Conservation (phyloP, 441 rosid genomes). For the Eutrema salsugineum region DNA sequence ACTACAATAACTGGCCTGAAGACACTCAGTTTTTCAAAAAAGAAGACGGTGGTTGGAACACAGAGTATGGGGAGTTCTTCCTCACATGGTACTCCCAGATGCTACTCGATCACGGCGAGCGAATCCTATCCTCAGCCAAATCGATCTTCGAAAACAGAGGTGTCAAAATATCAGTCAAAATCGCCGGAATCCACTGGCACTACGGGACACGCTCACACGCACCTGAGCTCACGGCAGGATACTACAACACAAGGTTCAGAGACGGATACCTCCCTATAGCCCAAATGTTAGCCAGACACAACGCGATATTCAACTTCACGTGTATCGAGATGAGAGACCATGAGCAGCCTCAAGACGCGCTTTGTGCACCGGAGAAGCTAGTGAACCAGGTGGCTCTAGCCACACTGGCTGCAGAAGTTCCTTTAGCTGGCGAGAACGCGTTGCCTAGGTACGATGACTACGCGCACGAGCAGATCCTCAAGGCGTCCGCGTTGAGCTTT, state of each 20-base stretch:
- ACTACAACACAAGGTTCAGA: constrained; percentile 77
- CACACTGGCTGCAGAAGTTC: constrained; percentile 59
- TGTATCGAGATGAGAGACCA: constrained; percentile 93
- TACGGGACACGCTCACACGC: constrained; percentile 83
- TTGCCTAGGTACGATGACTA: constrained; percentile 70
- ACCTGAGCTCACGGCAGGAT: constrained; percentile 95
- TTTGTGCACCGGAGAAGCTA: constrained; percentile 90
- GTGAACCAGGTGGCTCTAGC: constrained; percentile 85
- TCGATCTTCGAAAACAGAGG: constrained; percentile 41
- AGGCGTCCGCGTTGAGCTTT: constrained; percentile 50
- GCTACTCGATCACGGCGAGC: constrained; percentile 76
- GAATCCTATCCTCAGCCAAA: constrained; percentile 61
- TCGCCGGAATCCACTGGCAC: constrained; percentile 97
- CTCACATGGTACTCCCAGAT: constrained; percentile 84
- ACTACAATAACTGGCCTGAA: constrained; percentile 93
- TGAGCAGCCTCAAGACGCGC: constrained; percentile 91
- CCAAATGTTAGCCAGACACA: constrained; percentile 73
- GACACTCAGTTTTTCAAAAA: constrained; percentile 72
- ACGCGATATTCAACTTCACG: constrained; percentile 86
- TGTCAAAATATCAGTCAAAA: constrained; percentile 73
- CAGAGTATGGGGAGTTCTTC: constrained; percentile 76
- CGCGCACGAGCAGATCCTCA: constrained; percentile 74
- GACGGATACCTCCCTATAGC: constrained; percentile 92
- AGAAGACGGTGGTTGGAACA: constrained; percentile 80
- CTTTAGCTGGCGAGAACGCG: constrained; percentile 90